Evolutionary conservation across 148 eudicot species (phyloP).

Genomic region (Amaranthus cruentus): DNA sequence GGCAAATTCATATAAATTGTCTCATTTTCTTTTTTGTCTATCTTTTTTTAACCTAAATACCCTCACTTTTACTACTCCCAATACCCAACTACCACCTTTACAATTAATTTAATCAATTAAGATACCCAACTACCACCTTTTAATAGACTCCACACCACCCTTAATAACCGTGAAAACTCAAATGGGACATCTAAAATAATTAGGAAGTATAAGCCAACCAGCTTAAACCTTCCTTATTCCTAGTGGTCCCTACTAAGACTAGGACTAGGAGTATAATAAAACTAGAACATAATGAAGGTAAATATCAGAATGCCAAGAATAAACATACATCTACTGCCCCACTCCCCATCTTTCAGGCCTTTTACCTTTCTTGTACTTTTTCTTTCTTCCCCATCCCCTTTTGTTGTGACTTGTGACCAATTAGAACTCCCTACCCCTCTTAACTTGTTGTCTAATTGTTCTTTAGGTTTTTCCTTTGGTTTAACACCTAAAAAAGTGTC

Average conservation of each 20-base stretch:
- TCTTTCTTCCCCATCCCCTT: not conserved
- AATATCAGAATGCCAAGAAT: conserved; percentile 18
- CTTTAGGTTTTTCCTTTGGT: not conserved
- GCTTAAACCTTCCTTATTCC: conserved; percentile 9
- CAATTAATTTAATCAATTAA: too few species aligned
- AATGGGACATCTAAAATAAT: too few species aligned
- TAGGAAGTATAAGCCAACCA: not conserved
- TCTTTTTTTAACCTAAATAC: too few species aligned
- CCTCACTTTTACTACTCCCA: too few species aligned
- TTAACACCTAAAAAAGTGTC: too few species aligned
- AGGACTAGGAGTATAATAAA: not conserved
- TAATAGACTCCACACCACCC: too few species aligned
- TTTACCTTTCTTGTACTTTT: not conserved
- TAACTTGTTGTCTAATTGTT: not conserved
- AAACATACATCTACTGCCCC: conserved; percentile 16
- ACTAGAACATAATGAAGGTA: conserved; percentile 10
- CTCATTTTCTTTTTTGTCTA: too few species aligned
- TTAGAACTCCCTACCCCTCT: not conserved
- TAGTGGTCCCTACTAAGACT: conserved; percentile 2
- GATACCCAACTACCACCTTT: too few species aligned
- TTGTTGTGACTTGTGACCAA: not conserved
- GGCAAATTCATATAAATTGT: too few species aligned
- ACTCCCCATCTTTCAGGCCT: not conserved
- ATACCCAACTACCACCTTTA: too few species aligned
- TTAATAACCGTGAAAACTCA: too few species aligned